Evolutionary conservation across 2,329 filamentous ascomycete genomes (phyloP).

Genomic region (Aspergillus brasiliensis): DNA sequence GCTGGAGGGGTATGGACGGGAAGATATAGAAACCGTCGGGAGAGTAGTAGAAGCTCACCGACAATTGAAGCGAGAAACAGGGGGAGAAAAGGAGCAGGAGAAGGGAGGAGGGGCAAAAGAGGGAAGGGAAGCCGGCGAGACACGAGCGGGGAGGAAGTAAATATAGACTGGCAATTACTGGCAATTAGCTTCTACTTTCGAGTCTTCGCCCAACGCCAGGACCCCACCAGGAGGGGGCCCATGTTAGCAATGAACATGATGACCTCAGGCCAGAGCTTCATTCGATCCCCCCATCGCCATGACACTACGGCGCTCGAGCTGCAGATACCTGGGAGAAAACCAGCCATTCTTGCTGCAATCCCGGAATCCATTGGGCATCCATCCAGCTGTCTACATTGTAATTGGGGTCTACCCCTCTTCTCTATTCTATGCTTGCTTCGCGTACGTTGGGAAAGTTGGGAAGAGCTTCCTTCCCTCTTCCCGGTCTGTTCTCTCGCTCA

Average conservation of each 20-base stretch:
- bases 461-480: too few relatives aligned
- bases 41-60: slow-evolving; percentile 9
- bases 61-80: background rate
- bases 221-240: background rate
- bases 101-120: slow-evolving; percentile 9
- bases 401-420: background rate
- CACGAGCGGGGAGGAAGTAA: slow-evolving; percentile 13
- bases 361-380: background rate
- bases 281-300: background rate
- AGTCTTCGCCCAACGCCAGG: background rate
- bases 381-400: background rate
- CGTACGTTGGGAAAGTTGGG: too few relatives aligned
- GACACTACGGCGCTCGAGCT: background rate
- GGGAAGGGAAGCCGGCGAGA: slow-evolving; percentile 16
- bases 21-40: background rate
- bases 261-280: background rate
- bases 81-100: slow-evolving; percentile 11
- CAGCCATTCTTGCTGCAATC: background rate
- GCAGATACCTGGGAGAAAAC: background rate
- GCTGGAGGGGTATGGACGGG: background rate
- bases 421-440: background rate
- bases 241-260: background rate
- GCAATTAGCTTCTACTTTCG: background rate
- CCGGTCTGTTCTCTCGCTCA: background rate
- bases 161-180: background rate